Percentiles rank a stretch among this genome's conserved stretches.
Conservation (phyloP, 2,329 filamentous ascomycete genomes). For the Mollisia scopiformis region DNA sequence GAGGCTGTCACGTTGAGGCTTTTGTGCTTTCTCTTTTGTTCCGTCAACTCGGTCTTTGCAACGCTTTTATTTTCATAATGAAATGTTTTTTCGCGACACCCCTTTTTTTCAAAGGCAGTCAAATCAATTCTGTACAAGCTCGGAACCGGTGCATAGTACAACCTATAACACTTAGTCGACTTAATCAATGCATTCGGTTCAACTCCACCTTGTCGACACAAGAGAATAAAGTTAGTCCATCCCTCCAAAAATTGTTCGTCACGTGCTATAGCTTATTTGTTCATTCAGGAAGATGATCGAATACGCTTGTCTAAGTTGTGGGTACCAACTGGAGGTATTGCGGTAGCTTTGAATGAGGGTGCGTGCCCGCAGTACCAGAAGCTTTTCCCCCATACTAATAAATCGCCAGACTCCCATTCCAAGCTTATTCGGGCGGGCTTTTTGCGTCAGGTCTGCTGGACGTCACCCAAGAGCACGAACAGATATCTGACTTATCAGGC, state of each 20-base stretch:
- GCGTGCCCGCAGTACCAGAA: too few relatives aligned
- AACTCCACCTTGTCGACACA: neutral
- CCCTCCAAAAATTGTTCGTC: neutral
- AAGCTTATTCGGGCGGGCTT: slow-evolving; percentile 74
- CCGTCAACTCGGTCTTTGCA: neutral
- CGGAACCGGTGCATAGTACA: neutral
- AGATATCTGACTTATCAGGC: slow-evolving; percentile 51
- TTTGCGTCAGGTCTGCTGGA: slow-evolving; percentile 62
- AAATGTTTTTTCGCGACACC: slow-evolving; percentile 3
- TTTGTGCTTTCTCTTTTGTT: neutral
- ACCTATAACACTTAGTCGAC: neutral
- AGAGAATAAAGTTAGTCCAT: slow-evolving; percentile 5
- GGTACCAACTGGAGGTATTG: slow-evolving; percentile 74
- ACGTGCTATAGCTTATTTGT: neutral
- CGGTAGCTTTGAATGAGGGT: slow-evolving; percentile 59
- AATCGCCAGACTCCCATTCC: slow-evolving; percentile 60
- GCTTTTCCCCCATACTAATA: neutral
- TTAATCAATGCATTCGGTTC: neutral
- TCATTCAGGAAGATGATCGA: slow-evolving; percentile 53
- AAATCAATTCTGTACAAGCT: neutral
- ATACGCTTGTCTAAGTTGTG: slow-evolving; percentile 75
- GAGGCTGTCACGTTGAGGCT: too few relatives aligned
- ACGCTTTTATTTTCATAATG: neutral
- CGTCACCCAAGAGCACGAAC: neutral
- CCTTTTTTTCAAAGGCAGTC: neutral